Conservation (phyloP, 306 rosid species). For the Lotus japonicus region DNA sequence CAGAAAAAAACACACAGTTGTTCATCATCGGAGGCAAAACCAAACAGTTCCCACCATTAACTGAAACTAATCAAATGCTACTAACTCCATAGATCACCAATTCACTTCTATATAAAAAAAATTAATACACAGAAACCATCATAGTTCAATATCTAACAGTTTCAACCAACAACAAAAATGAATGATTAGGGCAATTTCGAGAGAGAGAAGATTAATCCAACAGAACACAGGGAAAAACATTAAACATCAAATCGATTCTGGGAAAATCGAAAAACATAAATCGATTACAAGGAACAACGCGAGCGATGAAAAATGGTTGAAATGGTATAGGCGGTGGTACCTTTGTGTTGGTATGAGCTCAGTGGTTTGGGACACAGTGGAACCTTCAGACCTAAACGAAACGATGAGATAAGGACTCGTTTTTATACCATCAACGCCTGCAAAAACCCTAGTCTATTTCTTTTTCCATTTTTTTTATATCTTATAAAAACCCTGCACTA, state of each 20-base stretch:
- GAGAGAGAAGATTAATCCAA: too few relatives aligned
- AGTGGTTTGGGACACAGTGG: not conserved
- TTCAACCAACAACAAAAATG: too few relatives aligned
- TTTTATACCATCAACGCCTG: constrained; percentile 20
- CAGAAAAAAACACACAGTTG: constrained; percentile 47
- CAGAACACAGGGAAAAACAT: not conserved
- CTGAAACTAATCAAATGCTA: not conserved
- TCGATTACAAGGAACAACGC: not conserved
- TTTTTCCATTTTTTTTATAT: not conserved
- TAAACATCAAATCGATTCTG: not conserved
- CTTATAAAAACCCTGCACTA: not conserved
- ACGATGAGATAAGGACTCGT: constrained; percentile 13
- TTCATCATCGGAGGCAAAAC: constrained; percentile 47
- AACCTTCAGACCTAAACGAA: constrained; percentile 9
- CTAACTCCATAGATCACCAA: not conserved
- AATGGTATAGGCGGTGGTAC: not conserved
- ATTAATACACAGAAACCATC: too few relatives aligned
- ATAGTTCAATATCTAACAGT: too few relatives aligned
- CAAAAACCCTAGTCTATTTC: constrained; percentile 28
- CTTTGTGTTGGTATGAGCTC: constrained; percentile 22
- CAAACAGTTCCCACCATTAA: not conserved
- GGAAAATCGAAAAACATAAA: not conserved
- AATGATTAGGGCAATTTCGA: not conserved
- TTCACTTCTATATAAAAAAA: not conserved
- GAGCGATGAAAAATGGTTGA: not conserved